These are phyloP conservation scores for Solanum tarijense DNA, from an alignment of 257 asterid species.

Conservation along the genomic window DNA sequence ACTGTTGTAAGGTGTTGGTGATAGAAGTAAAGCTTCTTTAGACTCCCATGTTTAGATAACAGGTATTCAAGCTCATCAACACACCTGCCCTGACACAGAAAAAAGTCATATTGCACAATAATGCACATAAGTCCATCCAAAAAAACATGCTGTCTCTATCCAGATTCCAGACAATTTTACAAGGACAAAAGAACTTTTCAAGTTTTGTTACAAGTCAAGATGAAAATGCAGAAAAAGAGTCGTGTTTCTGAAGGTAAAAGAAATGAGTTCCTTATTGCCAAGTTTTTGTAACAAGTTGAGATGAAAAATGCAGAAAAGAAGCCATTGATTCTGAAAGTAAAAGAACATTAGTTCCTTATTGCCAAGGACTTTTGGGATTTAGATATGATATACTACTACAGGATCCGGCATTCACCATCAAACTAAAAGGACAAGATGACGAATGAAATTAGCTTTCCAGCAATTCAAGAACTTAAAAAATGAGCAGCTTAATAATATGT, in stretches of 20 bases:
- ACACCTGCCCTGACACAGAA: conserved; percentile 51
- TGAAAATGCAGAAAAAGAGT: background rate
- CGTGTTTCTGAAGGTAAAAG: background rate
- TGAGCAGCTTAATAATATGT: background rate
- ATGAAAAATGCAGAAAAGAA: background rate
- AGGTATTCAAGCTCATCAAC: conserved; percentile 94
- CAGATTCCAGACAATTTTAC: background rate
- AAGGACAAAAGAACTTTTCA: background rate
- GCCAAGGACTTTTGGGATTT: background rate
- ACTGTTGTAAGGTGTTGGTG: conserved; percentile 96
- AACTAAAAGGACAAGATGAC: background rate
- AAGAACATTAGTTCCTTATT: background rate
- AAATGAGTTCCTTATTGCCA: background rate
- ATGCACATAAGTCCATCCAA: conserved; percentile 2
- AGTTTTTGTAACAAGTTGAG: background rate
- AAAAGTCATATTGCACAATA: conserved; percentile 10
- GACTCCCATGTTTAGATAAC: conserved; percentile 80
- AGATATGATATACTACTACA: background rate
- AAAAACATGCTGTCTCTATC: background rate
- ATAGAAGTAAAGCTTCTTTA: conserved; percentile 93
- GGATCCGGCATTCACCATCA: background rate
- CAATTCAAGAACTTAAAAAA: background rate
- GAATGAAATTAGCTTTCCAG: background rate
- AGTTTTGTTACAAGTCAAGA: background rate
- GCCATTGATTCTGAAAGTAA: background rate